A percentile compares a stretch with the other conserved stretches of the same genome.
These are phyloP conservation scores for Volvox carteri DNA, from an alignment of 163 green algal species.

Conservation along the genomic window DNA sequence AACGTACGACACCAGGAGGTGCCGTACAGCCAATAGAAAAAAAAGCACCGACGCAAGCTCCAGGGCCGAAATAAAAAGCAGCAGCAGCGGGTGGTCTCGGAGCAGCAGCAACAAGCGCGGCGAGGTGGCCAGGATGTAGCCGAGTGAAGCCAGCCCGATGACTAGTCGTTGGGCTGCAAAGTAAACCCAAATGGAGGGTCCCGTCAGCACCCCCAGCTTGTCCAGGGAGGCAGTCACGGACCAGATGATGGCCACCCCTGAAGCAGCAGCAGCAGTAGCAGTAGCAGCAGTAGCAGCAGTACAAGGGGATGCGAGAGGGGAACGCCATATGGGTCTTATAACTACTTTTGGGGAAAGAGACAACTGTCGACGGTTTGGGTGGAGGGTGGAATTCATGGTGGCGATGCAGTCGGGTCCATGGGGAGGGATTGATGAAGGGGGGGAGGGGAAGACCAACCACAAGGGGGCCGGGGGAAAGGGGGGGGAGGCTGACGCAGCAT, in stretches of 20 bases:
- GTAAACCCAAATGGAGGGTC: slow-evolving; percentile 58
- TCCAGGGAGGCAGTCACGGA: slow-evolving; percentile 63
- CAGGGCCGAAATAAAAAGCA: slow-evolving; percentile 38
- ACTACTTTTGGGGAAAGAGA: too few species aligned
- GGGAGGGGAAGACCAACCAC: too few species aligned
- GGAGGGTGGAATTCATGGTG: too few species aligned
- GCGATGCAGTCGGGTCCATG: too few species aligned
- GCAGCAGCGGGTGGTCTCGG: slow-evolving; percentile 21
- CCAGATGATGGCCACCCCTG: slow-evolving; percentile 57
- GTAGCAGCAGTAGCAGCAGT: too few species aligned
- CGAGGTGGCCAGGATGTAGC: slow-evolving; percentile 28
- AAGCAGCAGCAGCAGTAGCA: neutral
- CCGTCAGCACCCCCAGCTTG: slow-evolving; percentile 55
- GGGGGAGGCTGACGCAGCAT: too few species aligned
- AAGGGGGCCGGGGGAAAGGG: too few species aligned
- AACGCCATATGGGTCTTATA: too few species aligned
- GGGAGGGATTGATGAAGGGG: too few species aligned
- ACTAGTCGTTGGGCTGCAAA: slow-evolving; percentile 40
- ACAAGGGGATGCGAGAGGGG: too few species aligned
- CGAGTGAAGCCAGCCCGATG: slow-evolving; percentile 40
- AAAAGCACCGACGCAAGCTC: slow-evolving; percentile 61
- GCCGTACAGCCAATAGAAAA: slow-evolving; percentile 61
- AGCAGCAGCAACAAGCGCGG: slow-evolving; percentile 45
- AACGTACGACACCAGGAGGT: slow-evolving; percentile 65
- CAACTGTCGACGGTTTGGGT: too few species aligned